Evolutionary conservation across 345 rosid species (phyloP).

Genomic region (Barbarea vulgaris): DNA sequence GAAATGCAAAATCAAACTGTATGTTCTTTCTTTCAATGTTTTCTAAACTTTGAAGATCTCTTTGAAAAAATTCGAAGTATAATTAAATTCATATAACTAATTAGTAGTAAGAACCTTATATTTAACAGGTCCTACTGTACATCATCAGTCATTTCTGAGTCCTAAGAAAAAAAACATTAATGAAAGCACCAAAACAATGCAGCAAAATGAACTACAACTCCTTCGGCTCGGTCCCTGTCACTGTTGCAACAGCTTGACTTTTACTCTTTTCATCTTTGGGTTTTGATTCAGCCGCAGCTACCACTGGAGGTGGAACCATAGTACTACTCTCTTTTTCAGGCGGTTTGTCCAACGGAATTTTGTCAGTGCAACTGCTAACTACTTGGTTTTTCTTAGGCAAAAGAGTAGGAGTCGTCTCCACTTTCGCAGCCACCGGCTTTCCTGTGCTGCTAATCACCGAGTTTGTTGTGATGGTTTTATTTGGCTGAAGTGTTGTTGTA

Average conservation of each 20-base stretch:
- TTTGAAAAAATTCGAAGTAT: not conserved
- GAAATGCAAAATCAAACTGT: constrained; percentile 14
- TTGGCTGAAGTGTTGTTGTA: constrained; percentile 19
- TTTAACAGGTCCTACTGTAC: constrained; percentile 36
- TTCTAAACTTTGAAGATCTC: not conserved
- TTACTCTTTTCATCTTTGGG: constrained; percentile 32
- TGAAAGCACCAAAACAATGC: constrained; percentile 16
- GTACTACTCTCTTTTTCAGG: constrained; percentile 26
- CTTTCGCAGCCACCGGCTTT: constrained; percentile 29
- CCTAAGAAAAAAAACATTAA: constrained; percentile 27
- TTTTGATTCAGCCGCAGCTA: constrained; percentile 26
- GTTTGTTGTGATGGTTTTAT: constrained; percentile 38
- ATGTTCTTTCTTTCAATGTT: constrained; percentile 15
- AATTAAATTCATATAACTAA: constrained; percentile 15
- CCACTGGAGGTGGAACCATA: constrained; percentile 1
- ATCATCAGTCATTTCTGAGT: constrained; percentile 22
- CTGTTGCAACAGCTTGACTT: constrained; percentile 33
- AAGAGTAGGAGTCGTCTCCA: constrained; percentile 34
- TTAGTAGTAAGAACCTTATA: constrained; percentile 31
- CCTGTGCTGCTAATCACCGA: constrained; percentile 34
- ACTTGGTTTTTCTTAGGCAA: constrained; percentile 22
- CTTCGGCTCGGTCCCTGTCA: constrained; percentile 31
- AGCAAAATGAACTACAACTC: constrained; percentile 21
- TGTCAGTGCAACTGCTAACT: constrained; percentile 6
- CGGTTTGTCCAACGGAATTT: constrained; percentile 38